Percentiles rank a stretch among this genome's conserved stretches.
Conservation (phyloP, 345 rosid genomes). For the Sonneratia alba region DNA sequence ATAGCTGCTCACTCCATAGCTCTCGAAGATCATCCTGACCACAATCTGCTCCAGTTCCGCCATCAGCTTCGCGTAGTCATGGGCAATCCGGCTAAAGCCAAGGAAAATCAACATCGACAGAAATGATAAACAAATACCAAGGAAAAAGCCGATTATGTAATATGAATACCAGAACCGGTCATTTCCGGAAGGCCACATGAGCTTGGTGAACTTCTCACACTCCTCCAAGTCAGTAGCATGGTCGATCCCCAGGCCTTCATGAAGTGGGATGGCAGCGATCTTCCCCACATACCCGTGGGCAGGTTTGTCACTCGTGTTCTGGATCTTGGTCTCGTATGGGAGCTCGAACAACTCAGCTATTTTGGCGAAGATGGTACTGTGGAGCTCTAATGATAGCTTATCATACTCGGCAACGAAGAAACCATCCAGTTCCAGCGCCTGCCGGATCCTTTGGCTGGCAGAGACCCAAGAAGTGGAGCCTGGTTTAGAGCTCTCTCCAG, state of each 20-base stretch:
- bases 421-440: slow-evolving; percentile 19
- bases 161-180: slow-evolving; percentile 21
- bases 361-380: slow-evolving; percentile 5
- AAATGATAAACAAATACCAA: background rate
- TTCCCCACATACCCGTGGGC: slow-evolving; percentile 31
- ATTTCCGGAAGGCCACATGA: slow-evolving; percentile 40
- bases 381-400: slow-evolving; percentile 15
- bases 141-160: background rate
- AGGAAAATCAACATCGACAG: background rate
- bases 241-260: slow-evolving; percentile 31
- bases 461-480: slow-evolving; percentile 19
- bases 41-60: slow-evolving; percentile 36
- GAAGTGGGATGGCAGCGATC: slow-evolving; percentile 19
- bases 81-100: slow-evolving; percentile 29
- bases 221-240: slow-evolving; percentile 15
- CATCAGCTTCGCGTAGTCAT: slow-evolving; percentile 26
- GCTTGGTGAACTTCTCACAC: slow-evolving; percentile 21
- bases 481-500: slow-evolving; percentile 14
- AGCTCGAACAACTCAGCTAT: slow-evolving; percentile 25
- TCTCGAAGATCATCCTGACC: slow-evolving; percentile 45
- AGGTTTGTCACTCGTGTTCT: slow-evolving; percentile 22
- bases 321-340: slow-evolving; percentile 25
- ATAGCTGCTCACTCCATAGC: slow-evolving; percentile 36
- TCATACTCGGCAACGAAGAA: slow-evolving; percentile 17
- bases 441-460: slow-evolving; percentile 10